Evolutionary conservation across 78 protist genomes (phyloP).

Genomic region (Ministeria vibrans): DNA sequence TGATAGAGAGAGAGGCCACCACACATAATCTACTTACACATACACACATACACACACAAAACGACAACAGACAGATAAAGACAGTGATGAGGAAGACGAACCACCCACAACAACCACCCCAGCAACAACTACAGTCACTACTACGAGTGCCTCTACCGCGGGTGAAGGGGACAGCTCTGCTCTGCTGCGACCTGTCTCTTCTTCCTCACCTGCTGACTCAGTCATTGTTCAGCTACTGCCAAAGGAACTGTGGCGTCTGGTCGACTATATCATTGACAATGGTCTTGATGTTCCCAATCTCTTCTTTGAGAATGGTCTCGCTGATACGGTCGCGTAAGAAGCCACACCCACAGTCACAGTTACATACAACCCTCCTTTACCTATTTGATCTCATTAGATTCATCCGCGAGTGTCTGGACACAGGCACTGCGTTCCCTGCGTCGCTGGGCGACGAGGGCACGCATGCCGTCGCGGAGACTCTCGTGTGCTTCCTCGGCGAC

Average conservation of each 20-base stretch:
- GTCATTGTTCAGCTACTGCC: too few relatives aligned
- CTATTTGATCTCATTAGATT: conserved; percentile 30
- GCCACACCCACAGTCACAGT: conserved; percentile 28
- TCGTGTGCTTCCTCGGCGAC: conserved; percentile 52
- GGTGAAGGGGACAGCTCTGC: too few relatives aligned
- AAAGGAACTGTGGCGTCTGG: conserved; percentile 70
- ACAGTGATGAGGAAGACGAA: not conserved
- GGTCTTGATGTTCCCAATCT: conserved; percentile 26
- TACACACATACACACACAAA: too few relatives aligned
- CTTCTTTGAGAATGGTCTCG: not conserved
- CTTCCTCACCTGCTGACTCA: too few relatives aligned
- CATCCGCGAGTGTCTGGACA: conserved; percentile 57
- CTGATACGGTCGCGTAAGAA: too few relatives aligned
- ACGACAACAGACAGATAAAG: not conserved
- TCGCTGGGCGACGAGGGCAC: not conserved
- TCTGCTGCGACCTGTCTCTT: too few relatives aligned
- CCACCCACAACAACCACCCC: not conserved
- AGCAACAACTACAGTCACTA: conserved; percentile 19
- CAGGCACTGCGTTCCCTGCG: conserved; percentile 4
- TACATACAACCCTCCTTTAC: conserved; percentile 33
- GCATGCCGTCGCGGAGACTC: conserved; percentile 58
- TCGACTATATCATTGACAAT: conserved; percentile 46
- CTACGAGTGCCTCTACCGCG: too few relatives aligned
- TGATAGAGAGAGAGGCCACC: too few relatives aligned
- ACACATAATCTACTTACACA: too few relatives aligned